Evolutionary conservation across 2,329 filamentous ascomycete genomes (phyloP).

Genomic region (Xylariaceae sp.): DNA sequence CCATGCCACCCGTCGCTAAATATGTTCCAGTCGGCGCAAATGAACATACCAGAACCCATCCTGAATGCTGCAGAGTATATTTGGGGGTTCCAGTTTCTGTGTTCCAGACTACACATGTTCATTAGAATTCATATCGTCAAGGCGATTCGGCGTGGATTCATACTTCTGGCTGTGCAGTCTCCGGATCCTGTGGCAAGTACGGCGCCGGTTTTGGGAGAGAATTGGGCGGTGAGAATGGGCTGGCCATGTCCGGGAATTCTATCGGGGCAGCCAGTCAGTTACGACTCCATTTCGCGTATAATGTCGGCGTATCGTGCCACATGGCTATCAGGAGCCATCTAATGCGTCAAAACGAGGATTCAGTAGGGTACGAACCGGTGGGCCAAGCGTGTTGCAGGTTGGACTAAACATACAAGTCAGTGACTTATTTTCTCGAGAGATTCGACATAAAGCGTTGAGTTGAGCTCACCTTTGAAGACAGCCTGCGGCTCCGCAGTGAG

Average conservation of each 20-base stretch:
- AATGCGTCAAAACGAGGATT: neutral
- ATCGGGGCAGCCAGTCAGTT: slow-evolving; percentile 3
- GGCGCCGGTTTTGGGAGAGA: slow-evolving; percentile 18
- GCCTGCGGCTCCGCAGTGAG: slow-evolving; percentile 73
- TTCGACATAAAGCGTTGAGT: neutral
- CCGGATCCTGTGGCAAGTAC: slow-evolving; percentile 72
- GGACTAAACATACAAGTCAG: slow-evolving; percentile 59
- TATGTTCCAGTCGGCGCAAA: slow-evolving; percentile 80
- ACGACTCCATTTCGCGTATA: neutral
- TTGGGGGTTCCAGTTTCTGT: slow-evolving; percentile 87
- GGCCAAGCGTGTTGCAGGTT: slow-evolving; percentile 83
- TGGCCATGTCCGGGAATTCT: slow-evolving; percentile 83
- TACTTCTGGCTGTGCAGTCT: slow-evolving; percentile 66
- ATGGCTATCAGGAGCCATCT: neutral
- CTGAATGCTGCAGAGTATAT: slow-evolving; percentile 78
- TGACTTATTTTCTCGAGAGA: neutral
- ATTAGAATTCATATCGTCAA: slow-evolving; percentile 8
- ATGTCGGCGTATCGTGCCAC: neutral
- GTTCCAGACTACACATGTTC: slow-evolving; percentile 57
- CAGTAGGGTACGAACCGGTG: slow-evolving; percentile 44
- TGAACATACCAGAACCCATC: slow-evolving; percentile 82
- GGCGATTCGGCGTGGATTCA: neutral
- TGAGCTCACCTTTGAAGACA: slow-evolving; percentile 47
- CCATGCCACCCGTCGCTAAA: slow-evolving; percentile 87
- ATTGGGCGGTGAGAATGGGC: slow-evolving; percentile 52